These are phyloP conservation scores for Balakata baccata DNA, from an alignment of 345 rosid genomes.

Conservation along the genomic window DNA sequence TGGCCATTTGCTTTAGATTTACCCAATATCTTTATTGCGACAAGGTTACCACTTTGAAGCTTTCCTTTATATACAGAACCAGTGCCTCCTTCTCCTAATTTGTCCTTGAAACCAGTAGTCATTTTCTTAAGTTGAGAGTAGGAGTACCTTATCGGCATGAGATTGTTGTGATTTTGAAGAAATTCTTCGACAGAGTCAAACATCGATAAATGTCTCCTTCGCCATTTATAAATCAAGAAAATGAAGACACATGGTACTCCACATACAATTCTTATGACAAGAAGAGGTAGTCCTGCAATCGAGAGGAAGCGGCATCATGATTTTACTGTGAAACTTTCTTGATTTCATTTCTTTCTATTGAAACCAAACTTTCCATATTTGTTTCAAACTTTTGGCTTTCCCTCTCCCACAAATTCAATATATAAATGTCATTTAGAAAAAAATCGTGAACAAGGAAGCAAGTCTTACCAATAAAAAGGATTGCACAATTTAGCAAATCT, in stretches of 20 bases:
- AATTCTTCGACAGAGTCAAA: slow-evolving; percentile 14
- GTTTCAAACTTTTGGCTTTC: too few relatives aligned
- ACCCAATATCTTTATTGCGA: too few relatives aligned
- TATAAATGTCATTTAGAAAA: neutral
- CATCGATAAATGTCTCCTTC: slow-evolving; percentile 13
- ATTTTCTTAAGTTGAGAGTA: slow-evolving; percentile 10
- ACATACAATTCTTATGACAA: neutral
- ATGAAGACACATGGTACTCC: neutral
- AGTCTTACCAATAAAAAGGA: neutral
- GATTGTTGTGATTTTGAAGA: neutral
- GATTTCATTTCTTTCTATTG: neutral
- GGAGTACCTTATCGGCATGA: slow-evolving; percentile 14
- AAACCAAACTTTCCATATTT: too few relatives aligned
- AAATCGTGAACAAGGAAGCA: neutral
- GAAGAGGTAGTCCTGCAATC: neutral
- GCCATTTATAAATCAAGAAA: neutral
- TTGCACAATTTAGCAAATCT: neutral
- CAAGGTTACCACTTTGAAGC: neutral
- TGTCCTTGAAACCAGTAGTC: slow-evolving; percentile 14
- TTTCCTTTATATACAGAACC: slow-evolving; percentile 15
- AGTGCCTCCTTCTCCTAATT: slow-evolving; percentile 12
- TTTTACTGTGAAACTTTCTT: neutral
- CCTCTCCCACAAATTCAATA: too few relatives aligned
- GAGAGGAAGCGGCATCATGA: neutral
- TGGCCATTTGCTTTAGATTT: too few relatives aligned